Evolutionary conservation across 2,329 filamentous ascomycete genomes (phyloP), one percentile per base, ranked within the genome.

Genomic region (Calonectria hongkongensis): DNA sequence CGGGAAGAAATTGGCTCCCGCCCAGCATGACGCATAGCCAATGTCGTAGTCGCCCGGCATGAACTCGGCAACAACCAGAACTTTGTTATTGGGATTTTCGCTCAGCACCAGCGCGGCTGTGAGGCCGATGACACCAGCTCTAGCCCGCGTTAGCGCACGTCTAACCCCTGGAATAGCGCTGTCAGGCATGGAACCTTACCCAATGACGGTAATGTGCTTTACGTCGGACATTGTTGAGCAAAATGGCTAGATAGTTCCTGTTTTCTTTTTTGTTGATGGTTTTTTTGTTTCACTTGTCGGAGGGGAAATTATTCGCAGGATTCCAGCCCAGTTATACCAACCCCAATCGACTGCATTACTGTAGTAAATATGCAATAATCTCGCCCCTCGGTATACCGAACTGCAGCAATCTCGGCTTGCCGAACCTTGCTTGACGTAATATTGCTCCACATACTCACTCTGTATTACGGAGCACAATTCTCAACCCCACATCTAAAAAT

Each of bases 11-110:
- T 96, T 96, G 73, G 94, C 95, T 18, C 95, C 95, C 2, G 95
- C 95, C 94, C 94, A 97, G 0, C 94, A 95, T 5, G 94, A 97
- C 0, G 94, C 92, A 82, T 98, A 98, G 86, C 97, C 93, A 76
- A 96, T 93, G 51, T 68, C 66, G 10, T 68, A 68, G 15, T 68
- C 66, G 21, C 66, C 66, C 1, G 66, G 66, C 66, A 68, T 68
- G 36, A 60, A 58, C 51, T 68, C 56, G 30, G 66, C 66, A 10
- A 58, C 51, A 8, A 68, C 66, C 4, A 60, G 8, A 25, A 68
- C 33, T 8, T 39, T 60, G 66, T 68, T 48, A 4, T 28, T 18
- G 10, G 56, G 43, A 15, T 68, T 68, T 36, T 33, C 56, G 43
- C 51, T 60, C 18, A 68, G 51, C 51, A 68, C 30, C 28, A 68